phyloP scores from a whole-genome alignment of 805 yeast genomes.

The Kluyveromyces dobzhanskii region DNA sequence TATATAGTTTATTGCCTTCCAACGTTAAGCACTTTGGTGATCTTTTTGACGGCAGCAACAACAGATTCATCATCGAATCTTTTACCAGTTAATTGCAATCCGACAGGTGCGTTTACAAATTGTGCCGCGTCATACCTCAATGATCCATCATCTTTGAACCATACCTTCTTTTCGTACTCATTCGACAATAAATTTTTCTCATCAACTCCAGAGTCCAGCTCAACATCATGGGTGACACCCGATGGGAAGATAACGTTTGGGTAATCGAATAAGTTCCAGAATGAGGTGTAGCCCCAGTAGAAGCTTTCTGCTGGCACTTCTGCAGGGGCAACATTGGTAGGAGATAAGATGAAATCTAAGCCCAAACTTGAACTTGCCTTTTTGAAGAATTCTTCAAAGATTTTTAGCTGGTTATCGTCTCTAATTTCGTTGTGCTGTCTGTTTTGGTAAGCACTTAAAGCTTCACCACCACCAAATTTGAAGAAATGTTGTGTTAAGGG shows the following conservation, averaged over 20 bases:
- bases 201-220: constrained; percentile 30
- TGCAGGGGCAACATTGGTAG: constrained; percentile 62
- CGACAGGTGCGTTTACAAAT: constrained; percentile 40
- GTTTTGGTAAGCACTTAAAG: constrained; percentile 41
- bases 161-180: constrained; percentile 17
- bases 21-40: constrained; percentile 28
- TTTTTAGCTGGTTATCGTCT: constrained; percentile 48
- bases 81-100: constrained; percentile 43
- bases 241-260: constrained; percentile 62
- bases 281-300: constrained; percentile 75
- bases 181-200: constrained; percentile 11
- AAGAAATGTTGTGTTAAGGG: constrained; percentile 58
- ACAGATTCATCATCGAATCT: constrained; percentile 44
- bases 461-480: constrained; percentile 50
- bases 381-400: constrained; percentile 16
- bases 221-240: constrained; percentile 49
- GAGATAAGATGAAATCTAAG: constrained; percentile 58
- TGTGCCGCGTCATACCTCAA: constrained; percentile 26
- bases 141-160: constrained; percentile 14
- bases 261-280: constrained; percentile 63
- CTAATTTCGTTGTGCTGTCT: constrained; percentile 46
- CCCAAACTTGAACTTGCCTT: constrained; percentile 2
- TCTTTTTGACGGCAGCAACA: constrained; percentile 36
- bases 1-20: constrained; percentile 11
- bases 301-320: constrained; percentile 53